These are phyloP conservation scores for Epichloe uncinata DNA, from an alignment of 2,329 filamentous ascomycete species.

Conservation along the genomic window DNA sequence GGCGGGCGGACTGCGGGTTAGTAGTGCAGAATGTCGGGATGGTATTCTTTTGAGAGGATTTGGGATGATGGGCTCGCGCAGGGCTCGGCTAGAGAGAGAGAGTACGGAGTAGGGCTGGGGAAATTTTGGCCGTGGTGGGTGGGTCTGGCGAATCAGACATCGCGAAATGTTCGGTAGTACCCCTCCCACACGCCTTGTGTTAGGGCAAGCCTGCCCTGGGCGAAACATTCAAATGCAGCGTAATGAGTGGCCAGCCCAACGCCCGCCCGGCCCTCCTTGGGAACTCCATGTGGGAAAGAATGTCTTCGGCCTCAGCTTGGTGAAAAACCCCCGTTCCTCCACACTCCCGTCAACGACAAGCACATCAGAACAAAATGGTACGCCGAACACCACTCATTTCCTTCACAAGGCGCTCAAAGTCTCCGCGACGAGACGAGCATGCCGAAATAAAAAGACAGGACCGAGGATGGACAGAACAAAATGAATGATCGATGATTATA, in stretches of 20 bases:
- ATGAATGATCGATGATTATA: conserved; percentile 10
- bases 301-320: conserved; percentile 13
- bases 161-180: conserved; percentile 15
- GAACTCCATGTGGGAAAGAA: conserved; percentile 8
- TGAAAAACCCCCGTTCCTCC: conserved; percentile 19
- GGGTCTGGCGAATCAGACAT: conserved; percentile 22
- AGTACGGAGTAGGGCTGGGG: conserved; percentile 14
- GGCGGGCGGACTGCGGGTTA: conserved; percentile 23
- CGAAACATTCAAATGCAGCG: not conserved
- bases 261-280: conserved; percentile 3
- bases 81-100: conserved; percentile 6
- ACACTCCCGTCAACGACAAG: conserved; percentile 25
- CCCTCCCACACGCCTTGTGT: conserved; percentile 16
- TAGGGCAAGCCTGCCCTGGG: conserved; percentile 31
- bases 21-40: conserved; percentile 26
- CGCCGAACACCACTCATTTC: conserved; percentile 10
- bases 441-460: not conserved
- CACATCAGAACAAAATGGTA: conserved; percentile 33
- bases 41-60: conserved; percentile 22
- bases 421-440: not conserved
- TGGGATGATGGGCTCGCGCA: conserved; percentile 16
- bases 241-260: conserved; percentile 1
- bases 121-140: conserved; percentile 23
- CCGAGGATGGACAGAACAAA: not conserved
- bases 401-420: not conserved